Evolutionary conservation across 1,139 yeast genomes (phyloP).

Genomic region (Lodderomyces jiufengensis): DNA sequence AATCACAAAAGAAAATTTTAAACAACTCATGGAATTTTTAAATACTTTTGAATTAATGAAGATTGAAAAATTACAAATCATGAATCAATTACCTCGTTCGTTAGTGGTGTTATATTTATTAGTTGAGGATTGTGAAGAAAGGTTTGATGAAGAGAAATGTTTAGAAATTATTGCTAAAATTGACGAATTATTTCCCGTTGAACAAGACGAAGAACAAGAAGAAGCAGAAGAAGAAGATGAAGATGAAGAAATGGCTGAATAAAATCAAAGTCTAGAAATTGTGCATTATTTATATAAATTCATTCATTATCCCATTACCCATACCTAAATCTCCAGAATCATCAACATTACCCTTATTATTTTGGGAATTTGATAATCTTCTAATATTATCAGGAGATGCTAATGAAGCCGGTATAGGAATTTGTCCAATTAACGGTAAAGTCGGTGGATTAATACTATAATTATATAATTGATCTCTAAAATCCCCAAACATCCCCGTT

Average conservation of each 20-base stretch:
- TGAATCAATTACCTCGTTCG: slow-evolving; percentile 75
- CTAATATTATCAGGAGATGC: slow-evolving; percentile 3
- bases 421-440: slow-evolving; percentile 14
- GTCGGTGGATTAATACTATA: slow-evolving; percentile 16
- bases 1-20: slow-evolving; percentile 42
- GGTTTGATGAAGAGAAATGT: slow-evolving; percentile 65
- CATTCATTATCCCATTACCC: slow-evolving; percentile 24
- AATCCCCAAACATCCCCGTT: slow-evolving; percentile 46
- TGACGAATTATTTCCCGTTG: slow-evolving; percentile 45
- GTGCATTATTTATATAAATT: slow-evolving; percentile 15
- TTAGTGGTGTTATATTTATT: slow-evolving; percentile 75
- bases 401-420: slow-evolving; percentile 11
- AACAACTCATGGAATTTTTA: slow-evolving; percentile 48
- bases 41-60: slow-evolving; percentile 63
- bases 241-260: slow-evolving; percentile 10
- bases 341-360: slow-evolving; percentile 6
- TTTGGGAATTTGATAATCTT: too few relatives aligned
- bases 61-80: slow-evolving; percentile 79
- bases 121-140: slow-evolving; percentile 87
- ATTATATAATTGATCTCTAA: slow-evolving; percentile 37
- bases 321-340: slow-evolving; percentile 18
- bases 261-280: too few relatives aligned
- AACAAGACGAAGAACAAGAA: slow-evolving; percentile 33
- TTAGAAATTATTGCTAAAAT: slow-evolving; percentile 52
- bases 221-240: slow-evolving; percentile 20